These are phyloP conservation scores for Tarenaya hassleriana DNA, from an alignment of 345 rosid genomes.

Conservation along the genomic window DNA sequence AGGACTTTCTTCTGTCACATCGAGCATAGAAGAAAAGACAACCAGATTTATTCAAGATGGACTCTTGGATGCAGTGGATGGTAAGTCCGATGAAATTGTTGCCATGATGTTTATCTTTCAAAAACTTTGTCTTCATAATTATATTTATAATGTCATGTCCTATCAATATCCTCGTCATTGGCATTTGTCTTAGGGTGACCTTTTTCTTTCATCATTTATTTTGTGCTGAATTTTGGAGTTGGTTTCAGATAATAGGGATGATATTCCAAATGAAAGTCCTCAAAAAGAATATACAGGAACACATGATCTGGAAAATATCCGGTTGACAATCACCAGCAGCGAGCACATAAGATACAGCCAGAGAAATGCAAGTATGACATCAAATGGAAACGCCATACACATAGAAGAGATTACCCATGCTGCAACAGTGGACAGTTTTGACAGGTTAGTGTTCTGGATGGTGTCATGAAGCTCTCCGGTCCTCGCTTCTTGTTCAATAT, in stretches of 20 bases:
- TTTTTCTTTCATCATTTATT: constrained; percentile 11
- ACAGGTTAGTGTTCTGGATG: constrained; percentile 41
- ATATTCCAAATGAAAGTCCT: constrained; percentile 22
- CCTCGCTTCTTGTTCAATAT: constrained; percentile 11
- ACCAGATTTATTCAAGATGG: constrained; percentile 60
- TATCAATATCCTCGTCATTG: background rate
- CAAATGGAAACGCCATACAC: constrained; percentile 32
- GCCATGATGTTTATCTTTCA: constrained; percentile 7
- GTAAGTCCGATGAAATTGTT: constrained; percentile 33
- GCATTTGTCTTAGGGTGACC: constrained; percentile 10
- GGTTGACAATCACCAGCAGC: constrained; percentile 22
- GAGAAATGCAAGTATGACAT: constrained; percentile 24
- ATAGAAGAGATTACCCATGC: constrained; percentile 30
- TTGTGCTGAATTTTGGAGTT: constrained; percentile 6
- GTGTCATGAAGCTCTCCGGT: constrained; percentile 8
- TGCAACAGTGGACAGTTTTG: constrained; percentile 20
- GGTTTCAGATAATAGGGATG: constrained; percentile 40
- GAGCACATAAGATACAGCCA: constrained; percentile 22
- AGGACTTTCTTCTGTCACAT: constrained; percentile 24
- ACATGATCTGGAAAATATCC: constrained; percentile 18
- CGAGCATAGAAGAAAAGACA: constrained; percentile 51
- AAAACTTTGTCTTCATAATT: background rate
- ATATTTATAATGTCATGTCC: background rate
- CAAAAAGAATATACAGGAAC: constrained; percentile 27
- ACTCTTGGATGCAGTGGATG: constrained; percentile 53